Evolutionary conservation across 306 rosid species (phyloP), one percentile per base, ranked within the genome.

Genomic region (Trifolium subterraneum): DNA sequence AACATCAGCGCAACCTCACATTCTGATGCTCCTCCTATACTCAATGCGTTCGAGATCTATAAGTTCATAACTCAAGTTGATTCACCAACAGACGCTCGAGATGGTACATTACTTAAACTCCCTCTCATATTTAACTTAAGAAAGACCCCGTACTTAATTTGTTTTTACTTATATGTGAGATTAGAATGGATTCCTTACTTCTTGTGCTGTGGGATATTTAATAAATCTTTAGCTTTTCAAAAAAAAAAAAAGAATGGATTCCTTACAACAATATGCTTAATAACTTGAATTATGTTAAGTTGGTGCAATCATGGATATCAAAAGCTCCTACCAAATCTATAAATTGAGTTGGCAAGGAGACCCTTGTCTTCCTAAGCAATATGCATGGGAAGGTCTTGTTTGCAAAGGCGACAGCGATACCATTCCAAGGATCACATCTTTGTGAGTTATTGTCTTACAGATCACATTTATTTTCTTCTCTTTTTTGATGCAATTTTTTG

Each of bases 41-140:
- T 86, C 71, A 88, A 84, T 33, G 88, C 93, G 23, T n/a, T 38
- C 8, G 93, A 88, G 81, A 0, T 78, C n/a, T 78, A 54, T 42
- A 1, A 0, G 25, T 20, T 64, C 3, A 20, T 41, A 9, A 9
- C 42, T 0, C 29, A 66, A 14, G 48, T 16, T 29, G 13, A 19
- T 19, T 44, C 38, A 16, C 72, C 81, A 35, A 79, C 81, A 33
- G 10, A 69, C 0, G 7, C 50, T 6, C 36, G 0, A 69, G 70
- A 77, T 69, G 70, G 74, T 41, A 41, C 25, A 22, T 22, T 22
- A 22, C 25, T 22, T 22, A 22, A 22, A 22, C 25, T 22, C 25
- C n/a, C n/a, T n/a, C n/a, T n/a, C n/a, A n/a, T n/a, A n/a, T n/a
- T n/a, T n/a, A n/a, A n/a, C n/a, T n/a, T n/a, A n/a, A n/a, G n/a